phyloP scores from a whole-genome alignment of 2,329 filamentous ascomycete species.

The Coniochaeta pulveracea region DNA sequence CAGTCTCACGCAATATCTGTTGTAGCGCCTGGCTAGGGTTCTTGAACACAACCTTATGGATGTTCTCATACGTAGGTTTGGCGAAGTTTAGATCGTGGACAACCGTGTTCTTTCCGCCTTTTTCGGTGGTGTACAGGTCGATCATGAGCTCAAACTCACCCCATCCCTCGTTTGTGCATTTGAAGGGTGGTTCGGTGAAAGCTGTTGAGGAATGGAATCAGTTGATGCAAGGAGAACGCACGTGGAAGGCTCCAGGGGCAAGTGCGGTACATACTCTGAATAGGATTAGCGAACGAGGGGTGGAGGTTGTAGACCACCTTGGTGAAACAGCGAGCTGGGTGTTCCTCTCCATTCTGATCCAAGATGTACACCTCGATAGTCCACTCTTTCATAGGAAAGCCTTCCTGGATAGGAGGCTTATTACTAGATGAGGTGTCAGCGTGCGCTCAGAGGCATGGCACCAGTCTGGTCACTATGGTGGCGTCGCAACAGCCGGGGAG shows the following conservation, averaged over 20 bases:
- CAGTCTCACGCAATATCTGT: slow-evolving; percentile 68
- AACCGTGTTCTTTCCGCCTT: slow-evolving; percentile 69
- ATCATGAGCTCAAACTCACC: slow-evolving; percentile 96
- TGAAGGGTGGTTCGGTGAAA: slow-evolving; percentile 77
- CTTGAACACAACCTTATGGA: slow-evolving; percentile 75
- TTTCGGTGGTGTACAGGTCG: slow-evolving; percentile 71
- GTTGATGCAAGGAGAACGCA: slow-evolving; percentile 1
- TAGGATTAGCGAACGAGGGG: slow-evolving; percentile 80
- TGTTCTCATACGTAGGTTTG: slow-evolving; percentile 67
- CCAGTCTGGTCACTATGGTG: too few relatives aligned
- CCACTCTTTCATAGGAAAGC: slow-evolving; percentile 90
- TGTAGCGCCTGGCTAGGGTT: slow-evolving; percentile 86
- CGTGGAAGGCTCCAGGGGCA: background rate
- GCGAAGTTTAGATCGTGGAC: slow-evolving; percentile 89
- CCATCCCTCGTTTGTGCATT: slow-evolving; percentile 90
- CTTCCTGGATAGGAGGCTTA: slow-evolving; percentile 70
- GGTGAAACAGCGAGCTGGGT: slow-evolving; percentile 75
- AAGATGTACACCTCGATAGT: slow-evolving; percentile 75
- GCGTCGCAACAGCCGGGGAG: background rate
- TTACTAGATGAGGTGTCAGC: slow-evolving; percentile 36
- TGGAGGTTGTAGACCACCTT: slow-evolving; percentile 91
- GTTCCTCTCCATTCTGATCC: slow-evolving; percentile 76
- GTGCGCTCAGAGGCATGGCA: too few relatives aligned
- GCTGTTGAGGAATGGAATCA: slow-evolving; percentile 30
- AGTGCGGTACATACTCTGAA: slow-evolving; percentile 57